Base-by-base conservation (phyloP, 176 grass and related monocot species). In the Oryza rufipogon region DNA sequence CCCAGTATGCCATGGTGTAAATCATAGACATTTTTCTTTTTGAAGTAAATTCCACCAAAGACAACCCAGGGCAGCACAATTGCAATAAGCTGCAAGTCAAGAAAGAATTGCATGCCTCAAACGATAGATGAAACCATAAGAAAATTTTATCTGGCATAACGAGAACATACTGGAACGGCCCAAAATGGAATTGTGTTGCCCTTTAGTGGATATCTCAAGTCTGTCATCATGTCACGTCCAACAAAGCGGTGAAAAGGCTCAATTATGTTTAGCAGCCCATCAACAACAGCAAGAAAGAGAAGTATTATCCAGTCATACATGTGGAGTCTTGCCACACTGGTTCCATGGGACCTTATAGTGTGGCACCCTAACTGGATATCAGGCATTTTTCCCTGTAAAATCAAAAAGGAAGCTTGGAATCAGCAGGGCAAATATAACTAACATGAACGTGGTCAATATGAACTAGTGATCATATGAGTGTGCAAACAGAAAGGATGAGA, bases 221-320 rank as follows among this genome's bases (percentile, higher is more conserved):
- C 89, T 5, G 65, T 85, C 92, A 94, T 91, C 89, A 94, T 94
- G 61, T 94, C 92, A 56, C 73, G 84, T 48, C 92, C 92, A 64
- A 92, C 91, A 92, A 92, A 92, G 73, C 91, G 87, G 80, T 92
- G 85, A 79, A 92, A 92, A 11, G 91, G 92, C 66, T 94, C 89
- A 33, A 94, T 94, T 76, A 94, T 75, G 76, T 94, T 94, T 79
- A 94, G 63, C 38, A 94, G 14, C 30, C 89, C 83, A 70, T 91
- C 88, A 42, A 86, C 22, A 7, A 81, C 86, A 70, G 75, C 81
- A 36, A 94, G 89, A 45, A 79, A 74, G 16, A 89, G 3, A 52
- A 94, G 83, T 86, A 89, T 94, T 45, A 94, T 89, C 92, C 91
- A 93, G 80, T 93, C 91, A 88, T 91, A 88, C 80, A 89, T 64